These are phyloP conservation scores for Rhododendron williamsianum DNA, from an alignment of 148 eudicot species.

Conservation along the genomic window DNA sequence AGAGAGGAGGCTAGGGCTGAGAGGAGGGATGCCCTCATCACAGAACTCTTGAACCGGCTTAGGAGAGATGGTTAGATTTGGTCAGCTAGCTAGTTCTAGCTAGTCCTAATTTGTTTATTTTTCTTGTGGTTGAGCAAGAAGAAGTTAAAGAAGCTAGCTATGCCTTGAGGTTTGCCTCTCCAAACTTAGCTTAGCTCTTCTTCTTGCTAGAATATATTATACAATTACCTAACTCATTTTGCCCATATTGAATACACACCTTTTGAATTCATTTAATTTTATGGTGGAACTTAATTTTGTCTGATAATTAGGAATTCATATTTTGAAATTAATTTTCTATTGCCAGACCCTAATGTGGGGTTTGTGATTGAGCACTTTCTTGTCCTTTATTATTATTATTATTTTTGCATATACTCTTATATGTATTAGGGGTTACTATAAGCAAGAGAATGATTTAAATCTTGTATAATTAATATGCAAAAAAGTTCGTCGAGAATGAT, in stretches of 20 bases:
- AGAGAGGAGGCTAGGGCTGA: constrained; percentile 93
- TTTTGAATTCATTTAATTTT: background rate
- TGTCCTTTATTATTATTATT: too few species aligned
- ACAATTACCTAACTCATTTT: too few species aligned
- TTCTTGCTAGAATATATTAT: too few species aligned
- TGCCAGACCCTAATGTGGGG: background rate
- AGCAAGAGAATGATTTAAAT: too few species aligned
- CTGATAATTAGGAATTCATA: background rate
- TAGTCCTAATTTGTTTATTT: background rate
- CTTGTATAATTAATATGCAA: too few species aligned
- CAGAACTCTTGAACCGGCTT: constrained; percentile 58
- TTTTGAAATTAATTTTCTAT: background rate
- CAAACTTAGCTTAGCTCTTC: background rate
- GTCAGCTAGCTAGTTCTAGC: background rate
- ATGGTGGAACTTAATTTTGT: background rate
- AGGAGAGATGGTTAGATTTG: constrained; percentile 39
- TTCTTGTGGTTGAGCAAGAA: background rate
- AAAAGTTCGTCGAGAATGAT: background rate
- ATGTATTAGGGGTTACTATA: too few species aligned
- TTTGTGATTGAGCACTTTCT: background rate
- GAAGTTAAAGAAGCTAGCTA: too few species aligned
- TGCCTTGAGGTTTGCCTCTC: too few species aligned
- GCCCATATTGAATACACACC: too few species aligned
- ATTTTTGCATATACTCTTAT: too few species aligned
- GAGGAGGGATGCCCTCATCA: constrained; percentile 80